Evolutionary conservation across 2,329 filamentous ascomycete genomes (phyloP).

Genomic region (Aureobasidium sp.): DNA sequence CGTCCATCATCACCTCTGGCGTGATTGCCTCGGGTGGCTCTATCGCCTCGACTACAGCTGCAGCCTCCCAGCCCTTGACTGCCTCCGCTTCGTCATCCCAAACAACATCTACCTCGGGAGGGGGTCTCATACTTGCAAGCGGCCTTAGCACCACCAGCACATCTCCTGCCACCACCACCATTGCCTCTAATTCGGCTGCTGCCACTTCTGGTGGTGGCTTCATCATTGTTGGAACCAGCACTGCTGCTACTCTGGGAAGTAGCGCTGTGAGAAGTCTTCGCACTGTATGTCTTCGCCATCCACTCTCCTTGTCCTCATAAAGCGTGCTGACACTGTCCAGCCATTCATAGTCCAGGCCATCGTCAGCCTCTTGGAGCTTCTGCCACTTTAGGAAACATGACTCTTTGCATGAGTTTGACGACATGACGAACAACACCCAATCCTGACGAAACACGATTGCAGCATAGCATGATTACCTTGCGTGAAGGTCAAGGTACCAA

Average conservation of each 20-base stretch:
- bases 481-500: neutral
- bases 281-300: constrained; percentile 21
- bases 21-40: constrained; percentile 20
- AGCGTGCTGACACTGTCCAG: constrained; percentile 12
- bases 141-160: constrained; percentile 14
- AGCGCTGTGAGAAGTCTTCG: constrained; percentile 20
- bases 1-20: constrained; percentile 25
- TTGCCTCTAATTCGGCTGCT: constrained; percentile 1
- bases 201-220: constrained; percentile 20
- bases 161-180: constrained; percentile 9
- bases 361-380: constrained; percentile 19
- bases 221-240: constrained; percentile 23
- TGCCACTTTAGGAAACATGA: constrained; percentile 16
- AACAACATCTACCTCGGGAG: constrained; percentile 17
- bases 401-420: neutral
- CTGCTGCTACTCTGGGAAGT: constrained; percentile 26
- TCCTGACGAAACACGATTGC: neutral
- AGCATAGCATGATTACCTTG: neutral
- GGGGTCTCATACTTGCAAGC: constrained; percentile 19
- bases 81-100: constrained; percentile 15
- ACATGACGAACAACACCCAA: neutral
- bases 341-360: constrained; percentile 20
- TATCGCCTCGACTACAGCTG: constrained; percentile 16
- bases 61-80: constrained; percentile 14
- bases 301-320: neutral